These are phyloP conservation scores for Fusarium continuum DNA, from an alignment of 2,329 filamentous ascomycete genomes.

Conservation along the genomic window DNA sequence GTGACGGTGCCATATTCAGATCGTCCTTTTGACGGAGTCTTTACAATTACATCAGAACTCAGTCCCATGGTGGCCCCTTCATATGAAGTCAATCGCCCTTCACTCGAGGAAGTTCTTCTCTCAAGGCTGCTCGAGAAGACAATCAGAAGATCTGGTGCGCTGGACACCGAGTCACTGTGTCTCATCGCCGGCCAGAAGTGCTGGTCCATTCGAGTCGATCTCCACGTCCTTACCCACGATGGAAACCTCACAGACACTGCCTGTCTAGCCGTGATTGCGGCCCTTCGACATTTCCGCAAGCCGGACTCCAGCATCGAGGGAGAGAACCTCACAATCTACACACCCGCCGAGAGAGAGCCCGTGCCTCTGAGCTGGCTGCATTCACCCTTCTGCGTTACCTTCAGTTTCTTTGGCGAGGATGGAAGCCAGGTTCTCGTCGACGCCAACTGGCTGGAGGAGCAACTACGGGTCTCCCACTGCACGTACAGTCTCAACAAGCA, in stretches of 20 bases:
- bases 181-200: constrained; percentile 90
- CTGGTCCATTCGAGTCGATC: constrained; percentile 89
- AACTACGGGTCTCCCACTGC: constrained; percentile 75
- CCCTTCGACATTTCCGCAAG: constrained; percentile 88
- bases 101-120: constrained; percentile 84
- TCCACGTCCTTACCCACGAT: constrained; percentile 91
- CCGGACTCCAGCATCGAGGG: constrained; percentile 89
- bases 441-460: constrained; percentile 77
- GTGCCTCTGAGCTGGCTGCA: constrained; percentile 91
- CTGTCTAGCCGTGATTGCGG: constrained; percentile 87
- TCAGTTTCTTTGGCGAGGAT: constrained; percentile 81
- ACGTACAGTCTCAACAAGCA: constrained; percentile 88
- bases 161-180: constrained; percentile 96
- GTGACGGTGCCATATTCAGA: constrained; percentile 86
- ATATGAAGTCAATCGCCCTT: constrained; percentile 86
- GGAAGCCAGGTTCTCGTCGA: constrained; percentile 76
- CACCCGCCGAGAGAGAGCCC: constrained; percentile 84
- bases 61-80: constrained; percentile 91
- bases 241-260: constrained; percentile 88
- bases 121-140: constrained; percentile 93
- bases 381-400: constrained; percentile 89
- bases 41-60: constrained; percentile 90
- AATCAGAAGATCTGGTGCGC: constrained; percentile 86
- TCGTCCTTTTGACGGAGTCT: constrained; percentile 93
- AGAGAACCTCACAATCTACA: constrained; percentile 85